These are phyloP conservation scores for Grammothele lineata DNA, from an alignment of 768 basidiomycete genomes.

Conservation along the genomic window DNA sequence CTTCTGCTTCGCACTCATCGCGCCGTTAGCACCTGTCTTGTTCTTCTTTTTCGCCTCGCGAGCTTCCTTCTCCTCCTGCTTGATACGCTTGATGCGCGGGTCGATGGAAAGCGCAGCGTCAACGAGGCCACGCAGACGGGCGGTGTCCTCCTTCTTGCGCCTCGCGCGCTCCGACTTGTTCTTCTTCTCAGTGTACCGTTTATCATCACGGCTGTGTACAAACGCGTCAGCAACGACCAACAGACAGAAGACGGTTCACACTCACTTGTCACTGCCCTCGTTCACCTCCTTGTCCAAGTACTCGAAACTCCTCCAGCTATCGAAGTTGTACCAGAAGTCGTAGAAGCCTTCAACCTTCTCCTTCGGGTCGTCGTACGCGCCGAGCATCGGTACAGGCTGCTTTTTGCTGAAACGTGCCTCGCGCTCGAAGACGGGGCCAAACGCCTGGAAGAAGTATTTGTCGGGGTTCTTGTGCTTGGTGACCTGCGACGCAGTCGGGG, in stretches of 20 bases:
- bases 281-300: constrained; percentile 98
- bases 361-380: constrained; percentile 66
- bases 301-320: constrained; percentile 97
- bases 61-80: constrained; percentile 92
- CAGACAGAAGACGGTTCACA: constrained; percentile 22
- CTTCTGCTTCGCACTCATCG: constrained; percentile 53
- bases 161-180: constrained; percentile 96
- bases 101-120: constrained; percentile 81
- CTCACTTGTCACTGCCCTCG: constrained; percentile 92
- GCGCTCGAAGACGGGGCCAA: constrained; percentile 81
- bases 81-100: constrained; percentile 96
- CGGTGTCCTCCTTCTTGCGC: constrained; percentile 96
- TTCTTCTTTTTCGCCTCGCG: constrained; percentile 85
- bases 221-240: neutral
- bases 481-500: constrained; percentile 61
- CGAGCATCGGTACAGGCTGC: constrained; percentile 82
- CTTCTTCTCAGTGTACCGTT: constrained; percentile 99
- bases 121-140: constrained; percentile 81
- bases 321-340: constrained; percentile 99
- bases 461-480: constrained; percentile 46
- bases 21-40: constrained; percentile 41
- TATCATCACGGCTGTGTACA: constrained; percentile 85
- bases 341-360: constrained; percentile 89
- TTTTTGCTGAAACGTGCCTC: constrained; percentile 89
- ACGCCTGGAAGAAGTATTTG: constrained; percentile 65